Conservation (phyloP, 2,329 filamentous ascomycete species). For the Colletotrichum sp. region DNA sequence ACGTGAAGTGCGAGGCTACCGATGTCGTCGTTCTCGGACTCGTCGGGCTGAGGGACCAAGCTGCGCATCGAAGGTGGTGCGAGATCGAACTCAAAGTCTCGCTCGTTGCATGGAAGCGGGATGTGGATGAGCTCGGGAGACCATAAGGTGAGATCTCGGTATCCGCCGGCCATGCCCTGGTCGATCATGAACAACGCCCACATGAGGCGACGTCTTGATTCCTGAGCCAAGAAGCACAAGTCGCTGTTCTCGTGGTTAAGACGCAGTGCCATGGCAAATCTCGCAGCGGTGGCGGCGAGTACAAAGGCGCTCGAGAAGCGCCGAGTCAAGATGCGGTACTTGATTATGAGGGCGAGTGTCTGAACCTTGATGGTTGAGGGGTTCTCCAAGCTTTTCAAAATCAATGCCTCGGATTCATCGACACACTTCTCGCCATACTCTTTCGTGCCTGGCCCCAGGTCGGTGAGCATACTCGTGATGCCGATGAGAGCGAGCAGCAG, state of each 20-base stretch:
- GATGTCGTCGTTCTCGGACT: slow-evolving; percentile 55
- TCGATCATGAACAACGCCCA: slow-evolving; percentile 56
- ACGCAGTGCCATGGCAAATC: slow-evolving; percentile 53
- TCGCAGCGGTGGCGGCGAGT: slow-evolving; percentile 49
- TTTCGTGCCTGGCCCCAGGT: slow-evolving; percentile 55
- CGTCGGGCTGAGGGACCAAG: slow-evolving; percentile 49
- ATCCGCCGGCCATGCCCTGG: slow-evolving; percentile 50
- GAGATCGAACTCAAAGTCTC: slow-evolving; percentile 55
- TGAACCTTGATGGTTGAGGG: slow-evolving; percentile 61
- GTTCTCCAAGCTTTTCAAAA: slow-evolving; percentile 57
- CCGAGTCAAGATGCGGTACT: slow-evolving; percentile 50
- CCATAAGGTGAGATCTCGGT: slow-evolving; percentile 52
- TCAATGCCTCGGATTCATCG: slow-evolving; percentile 57
- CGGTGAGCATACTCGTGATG: slow-evolving; percentile 60
- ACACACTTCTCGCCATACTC: slow-evolving; percentile 60
- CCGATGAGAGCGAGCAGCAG: slow-evolving; percentile 60
- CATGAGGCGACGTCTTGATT: slow-evolving; percentile 50
- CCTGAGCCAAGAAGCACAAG: slow-evolving; percentile 47
- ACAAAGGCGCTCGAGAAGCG: slow-evolving; percentile 53
- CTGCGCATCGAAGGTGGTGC: slow-evolving; percentile 56
- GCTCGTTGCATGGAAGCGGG: slow-evolving; percentile 54
- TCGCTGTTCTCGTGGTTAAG: slow-evolving; percentile 54
- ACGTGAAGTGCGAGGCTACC: slow-evolving; percentile 62
- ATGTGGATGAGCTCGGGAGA: slow-evolving; percentile 47
- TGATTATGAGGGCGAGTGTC: slow-evolving; percentile 48